Evolutionary conservation across 305 asterid genomes (phyloP), one percentile per base, ranked within the genome.

Genomic region (Fraxinus floribunda): DNA sequence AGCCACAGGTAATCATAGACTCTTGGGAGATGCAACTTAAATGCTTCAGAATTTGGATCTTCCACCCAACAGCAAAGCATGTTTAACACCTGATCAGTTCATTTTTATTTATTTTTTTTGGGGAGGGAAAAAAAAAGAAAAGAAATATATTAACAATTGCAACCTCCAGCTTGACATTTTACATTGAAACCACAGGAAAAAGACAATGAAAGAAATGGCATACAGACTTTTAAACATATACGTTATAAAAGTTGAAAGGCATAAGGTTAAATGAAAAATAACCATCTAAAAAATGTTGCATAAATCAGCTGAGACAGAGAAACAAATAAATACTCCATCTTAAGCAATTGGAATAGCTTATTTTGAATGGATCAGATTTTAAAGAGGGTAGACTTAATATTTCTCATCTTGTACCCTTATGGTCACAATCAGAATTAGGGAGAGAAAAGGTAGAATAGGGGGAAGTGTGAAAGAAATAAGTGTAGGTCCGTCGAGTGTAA

Each of bases 11-110:
- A 90, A 82, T 90, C 90, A 2, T 91, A 90, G 13, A 90, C 5
- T 2, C 93, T 83, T 29, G 93, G 90, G 46, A 90, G 85, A 75
- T 91, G 92, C 55, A 84, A 85, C 57, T 83, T 88, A 34, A 74
- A 88, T 0, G 89, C 89, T n/a, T 88, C 91, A 7, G 91, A 88
- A 78, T 86, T 84, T 2, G 92, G 93, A 81, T 82, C 88, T 39
- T 91, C 94, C n/a, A 88, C 90, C 93, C 94, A 91, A 68, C 93
- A 91, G 44, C 89, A 90, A 11, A 88, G 5, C 3, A 89, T 68
- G 20, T 89, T 87, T 7, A 91, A 83, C 26, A 76, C 91, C 93
- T 97, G 90, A 38, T 29, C n/a, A 13, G 8, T 68, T n/a, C 8
- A 13, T 6, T 89, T 44, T 24, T 38, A 1, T 11, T 72, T 81